Evolutionary conservation across 2,329 filamentous ascomycete species (phyloP).

Genomic region (Stylonectria norvegica): DNA sequence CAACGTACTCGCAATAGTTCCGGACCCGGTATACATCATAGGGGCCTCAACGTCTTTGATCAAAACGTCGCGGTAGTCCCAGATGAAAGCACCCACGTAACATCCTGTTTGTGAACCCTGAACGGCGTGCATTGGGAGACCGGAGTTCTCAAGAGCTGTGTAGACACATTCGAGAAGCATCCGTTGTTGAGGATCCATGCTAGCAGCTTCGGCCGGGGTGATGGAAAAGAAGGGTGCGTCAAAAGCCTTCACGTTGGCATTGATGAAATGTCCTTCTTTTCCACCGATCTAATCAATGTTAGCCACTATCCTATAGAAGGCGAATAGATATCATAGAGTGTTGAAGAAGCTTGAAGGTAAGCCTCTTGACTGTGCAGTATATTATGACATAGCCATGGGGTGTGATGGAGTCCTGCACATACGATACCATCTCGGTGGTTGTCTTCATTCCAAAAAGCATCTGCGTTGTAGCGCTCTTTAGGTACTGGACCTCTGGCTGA

Average conservation of each 20-base stretch:
- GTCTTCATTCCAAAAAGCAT: too few species aligned
- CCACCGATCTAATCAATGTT: conserved; percentile 1
- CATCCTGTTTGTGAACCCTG: conserved; percentile 11
- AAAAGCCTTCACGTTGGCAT: conserved; percentile 28
- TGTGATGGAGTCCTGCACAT: too few species aligned
- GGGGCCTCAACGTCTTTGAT: not conserved
- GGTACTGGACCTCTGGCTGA: too few species aligned
- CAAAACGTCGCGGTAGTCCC: conserved; percentile 21
- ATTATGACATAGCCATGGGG: too few species aligned
- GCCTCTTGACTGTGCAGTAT: too few species aligned
- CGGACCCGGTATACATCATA: conserved; percentile 8
- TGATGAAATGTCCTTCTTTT: conserved; percentile 30
- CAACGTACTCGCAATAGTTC: conserved; percentile 9
- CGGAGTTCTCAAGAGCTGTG: conserved; percentile 23
- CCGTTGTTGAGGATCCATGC: conserved; percentile 38
- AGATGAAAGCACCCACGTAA: conserved; percentile 25
- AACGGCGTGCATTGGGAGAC: conserved; percentile 2
- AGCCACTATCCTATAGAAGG: too few species aligned
- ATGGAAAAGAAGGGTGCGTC: conserved; percentile 41
- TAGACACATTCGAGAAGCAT: conserved; percentile 31
- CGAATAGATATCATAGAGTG: too few species aligned
- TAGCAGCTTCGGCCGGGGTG: conserved; percentile 35
- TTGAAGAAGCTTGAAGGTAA: too few species aligned
- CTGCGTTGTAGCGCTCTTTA: too few species aligned
- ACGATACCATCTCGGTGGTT: too few species aligned